phyloP scores from a whole-genome alignment of 371 early-diverging fungal genomes.

The Umbelopsis sp. region DNA sequence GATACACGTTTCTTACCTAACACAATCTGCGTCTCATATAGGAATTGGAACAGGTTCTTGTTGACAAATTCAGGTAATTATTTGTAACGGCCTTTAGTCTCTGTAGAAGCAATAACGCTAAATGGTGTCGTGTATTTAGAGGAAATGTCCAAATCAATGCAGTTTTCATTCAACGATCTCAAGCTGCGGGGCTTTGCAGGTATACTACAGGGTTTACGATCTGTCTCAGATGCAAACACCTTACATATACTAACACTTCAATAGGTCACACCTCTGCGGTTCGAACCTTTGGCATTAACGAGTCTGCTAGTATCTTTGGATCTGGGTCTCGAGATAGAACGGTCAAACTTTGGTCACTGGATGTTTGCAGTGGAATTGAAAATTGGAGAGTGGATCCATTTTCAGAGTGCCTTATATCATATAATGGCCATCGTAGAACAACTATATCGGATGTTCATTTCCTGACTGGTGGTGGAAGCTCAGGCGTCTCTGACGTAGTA shows the following conservation, averaged over 20 bases:
- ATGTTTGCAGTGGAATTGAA: slow-evolving; percentile 65
- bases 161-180: slow-evolving; percentile 70
- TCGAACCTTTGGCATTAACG: slow-evolving; percentile 59
- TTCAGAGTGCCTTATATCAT: slow-evolving; percentile 61
- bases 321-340: slow-evolving; percentile 72
- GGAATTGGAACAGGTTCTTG: slow-evolving; percentile 71
- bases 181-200: slow-evolving; percentile 67
- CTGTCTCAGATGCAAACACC: not conserved
- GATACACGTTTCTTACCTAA: not conserved
- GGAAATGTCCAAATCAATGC: slow-evolving; percentile 74
- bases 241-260: not conserved
- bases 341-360: slow-evolving; percentile 72
- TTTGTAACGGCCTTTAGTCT: too few species aligned
- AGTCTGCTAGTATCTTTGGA: slow-evolving; percentile 59
- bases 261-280: slow-evolving; percentile 57
- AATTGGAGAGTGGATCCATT: slow-evolving; percentile 57
- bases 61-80: slow-evolving; percentile 62
- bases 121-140: slow-evolving; percentile 28
- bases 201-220: slow-evolving; percentile 11
- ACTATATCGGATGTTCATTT: slow-evolving; percentile 60
- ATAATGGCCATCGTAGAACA: slow-evolving; percentile 62
- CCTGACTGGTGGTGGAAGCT: slow-evolving; percentile 49
- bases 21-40: slow-evolving; percentile 17
- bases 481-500: slow-evolving; percentile 54
- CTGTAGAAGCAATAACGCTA: not conserved